Conservation (phyloP, 2,329 filamentous ascomycete species). For the Trichophyton rubrum region DNA sequence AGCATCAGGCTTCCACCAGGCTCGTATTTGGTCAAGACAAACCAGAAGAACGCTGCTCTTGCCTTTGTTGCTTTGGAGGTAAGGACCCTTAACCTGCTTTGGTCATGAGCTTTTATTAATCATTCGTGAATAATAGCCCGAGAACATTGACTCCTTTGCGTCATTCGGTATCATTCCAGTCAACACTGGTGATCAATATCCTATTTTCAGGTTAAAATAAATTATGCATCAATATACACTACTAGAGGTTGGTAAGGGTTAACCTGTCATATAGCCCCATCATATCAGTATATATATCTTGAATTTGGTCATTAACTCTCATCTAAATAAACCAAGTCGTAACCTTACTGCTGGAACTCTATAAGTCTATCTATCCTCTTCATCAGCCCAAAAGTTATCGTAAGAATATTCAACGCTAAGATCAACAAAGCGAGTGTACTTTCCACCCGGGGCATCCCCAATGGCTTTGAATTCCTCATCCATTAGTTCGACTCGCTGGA, state of each 20-base stretch:
- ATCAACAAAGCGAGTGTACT: conserved; percentile 2
- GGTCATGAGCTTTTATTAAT: background rate
- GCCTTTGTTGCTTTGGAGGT: conserved; percentile 7
- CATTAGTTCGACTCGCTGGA: background rate
- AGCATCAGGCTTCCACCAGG: conserved; percentile 2
- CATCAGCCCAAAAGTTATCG: conserved; percentile 3
- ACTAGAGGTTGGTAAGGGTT: background rate
- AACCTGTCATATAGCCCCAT: background rate
- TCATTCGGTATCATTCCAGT: conserved; percentile 6
- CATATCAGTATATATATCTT: background rate
- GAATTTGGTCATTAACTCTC: no score
- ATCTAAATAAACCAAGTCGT: background rate
- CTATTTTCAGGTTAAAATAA: background rate
- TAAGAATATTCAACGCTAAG: conserved; percentile 1
- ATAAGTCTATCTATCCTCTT: background rate
- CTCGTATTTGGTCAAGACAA: background rate
- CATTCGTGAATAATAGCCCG: background rate
- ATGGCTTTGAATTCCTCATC: background rate
- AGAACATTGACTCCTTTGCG: conserved; percentile 6
- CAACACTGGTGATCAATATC: conserved; percentile 4
- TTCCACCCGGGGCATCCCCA: background rate
- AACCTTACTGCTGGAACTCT: background rate
- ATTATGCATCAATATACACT: background rate
- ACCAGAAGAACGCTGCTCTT: conserved; percentile 7
- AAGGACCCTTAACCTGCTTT: background rate